phyloP scores from a whole-genome alignment of 2,329 filamentous ascomycete genomes.

The Fusarium nurragi region DNA sequence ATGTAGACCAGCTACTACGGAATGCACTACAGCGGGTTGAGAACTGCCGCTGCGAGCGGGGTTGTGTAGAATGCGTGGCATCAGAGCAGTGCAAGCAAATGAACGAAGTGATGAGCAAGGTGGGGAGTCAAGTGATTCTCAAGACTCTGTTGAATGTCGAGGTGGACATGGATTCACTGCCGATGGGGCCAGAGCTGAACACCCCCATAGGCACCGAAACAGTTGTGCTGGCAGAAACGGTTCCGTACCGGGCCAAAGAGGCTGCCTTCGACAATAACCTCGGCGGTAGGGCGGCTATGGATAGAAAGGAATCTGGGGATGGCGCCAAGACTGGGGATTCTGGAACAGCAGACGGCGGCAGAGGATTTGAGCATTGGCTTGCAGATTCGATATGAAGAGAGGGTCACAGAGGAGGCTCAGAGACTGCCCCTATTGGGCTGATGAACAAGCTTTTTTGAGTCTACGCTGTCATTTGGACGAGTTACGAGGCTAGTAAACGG shows the following conservation, averaged over 20 bases:
- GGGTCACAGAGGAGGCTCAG: constrained; percentile 4
- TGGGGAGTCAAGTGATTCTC: constrained; percentile 82
- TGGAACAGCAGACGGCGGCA: constrained; percentile 25
- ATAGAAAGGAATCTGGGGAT: constrained; percentile 17
- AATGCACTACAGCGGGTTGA: constrained; percentile 82
- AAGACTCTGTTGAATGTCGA: constrained; percentile 78
- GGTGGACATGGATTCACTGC: constrained; percentile 84
- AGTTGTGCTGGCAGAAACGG: constrained; percentile 75
- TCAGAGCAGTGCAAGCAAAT: constrained; percentile 84
- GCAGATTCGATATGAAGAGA: constrained; percentile 32
- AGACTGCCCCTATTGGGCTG: constrained; percentile 32
- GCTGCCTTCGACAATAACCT: constrained; percentile 7
- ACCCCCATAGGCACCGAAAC: constrained; percentile 82
- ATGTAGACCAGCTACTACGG: constrained; percentile 79
- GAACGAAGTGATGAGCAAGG: constrained; percentile 95
- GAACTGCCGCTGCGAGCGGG: constrained; percentile 77
- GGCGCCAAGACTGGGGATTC: constrained; percentile 14
- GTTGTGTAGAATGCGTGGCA: constrained; percentile 91
- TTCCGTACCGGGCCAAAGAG: constrained; percentile 56
- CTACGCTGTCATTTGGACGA: constrained; percentile 10
- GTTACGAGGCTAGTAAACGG: too few relatives aligned
- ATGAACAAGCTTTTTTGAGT: constrained; percentile 24
- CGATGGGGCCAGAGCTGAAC: constrained; percentile 81
- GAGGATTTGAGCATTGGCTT: constrained; percentile 45
- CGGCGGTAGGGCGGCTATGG: neutral